phyloP scores from a whole-genome alignment of 129 eudicot genomes.

The Helichrysum umbraculigerum region DNA sequence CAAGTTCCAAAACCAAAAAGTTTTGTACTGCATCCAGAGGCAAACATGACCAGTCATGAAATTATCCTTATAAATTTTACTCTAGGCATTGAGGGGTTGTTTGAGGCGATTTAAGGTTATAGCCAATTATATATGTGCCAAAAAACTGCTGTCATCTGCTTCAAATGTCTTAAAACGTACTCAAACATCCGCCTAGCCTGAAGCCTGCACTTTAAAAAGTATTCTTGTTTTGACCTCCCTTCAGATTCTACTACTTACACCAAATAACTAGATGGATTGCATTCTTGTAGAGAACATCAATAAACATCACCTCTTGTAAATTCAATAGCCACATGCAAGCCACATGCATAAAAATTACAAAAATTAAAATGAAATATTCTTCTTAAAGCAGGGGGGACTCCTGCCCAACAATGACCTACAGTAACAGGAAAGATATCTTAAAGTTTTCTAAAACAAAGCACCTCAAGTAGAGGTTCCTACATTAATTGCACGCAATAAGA shows the following conservation, averaged over 20 bases:
- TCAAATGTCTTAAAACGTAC: constrained; percentile 1
- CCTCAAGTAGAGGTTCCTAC: constrained; percentile 9
- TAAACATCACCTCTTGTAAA: background rate
- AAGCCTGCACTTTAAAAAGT: constrained; percentile 2
- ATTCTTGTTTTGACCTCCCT: background rate
- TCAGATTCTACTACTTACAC: background rate
- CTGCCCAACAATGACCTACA: background rate
- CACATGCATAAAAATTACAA: background rate
- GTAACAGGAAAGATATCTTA: constrained; percentile 14
- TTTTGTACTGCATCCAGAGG: background rate
- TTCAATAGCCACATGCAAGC: background rate
- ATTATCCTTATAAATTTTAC: background rate
- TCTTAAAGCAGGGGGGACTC: constrained; percentile 11
- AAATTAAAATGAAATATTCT: background rate
- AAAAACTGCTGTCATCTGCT: background rate
- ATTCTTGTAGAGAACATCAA: constrained; percentile 1
- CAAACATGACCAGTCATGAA: constrained; percentile 3
- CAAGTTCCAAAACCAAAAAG: constrained; percentile 1
- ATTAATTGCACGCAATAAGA: background rate
- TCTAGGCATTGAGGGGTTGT: background rate
- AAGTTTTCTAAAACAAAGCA: constrained; percentile 4
- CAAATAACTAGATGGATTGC: background rate
- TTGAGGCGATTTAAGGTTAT: background rate
- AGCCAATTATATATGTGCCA: background rate
- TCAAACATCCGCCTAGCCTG: background rate